Conservation (phyloP, 2,329 filamentous ascomycete species). For the Fusarium sp. region DNA sequence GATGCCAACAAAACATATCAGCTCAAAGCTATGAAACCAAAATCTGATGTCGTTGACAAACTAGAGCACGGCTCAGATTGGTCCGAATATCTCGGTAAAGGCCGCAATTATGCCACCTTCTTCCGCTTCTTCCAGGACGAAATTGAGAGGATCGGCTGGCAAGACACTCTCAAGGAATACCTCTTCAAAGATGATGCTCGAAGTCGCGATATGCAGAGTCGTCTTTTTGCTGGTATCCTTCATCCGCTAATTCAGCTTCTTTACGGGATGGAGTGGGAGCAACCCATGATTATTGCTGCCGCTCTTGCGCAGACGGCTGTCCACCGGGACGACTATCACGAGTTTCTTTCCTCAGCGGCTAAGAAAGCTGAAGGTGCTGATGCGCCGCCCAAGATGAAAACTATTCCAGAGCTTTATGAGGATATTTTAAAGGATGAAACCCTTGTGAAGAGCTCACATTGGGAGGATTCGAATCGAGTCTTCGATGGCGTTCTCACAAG, state of each 20-base stretch:
- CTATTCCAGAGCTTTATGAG: conserved; percentile 67
- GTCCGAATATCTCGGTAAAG: conserved; percentile 72
- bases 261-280: conserved; percentile 84
- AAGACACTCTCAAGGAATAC: conserved; percentile 71
- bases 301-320: conserved; percentile 81
- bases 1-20: conserved; percentile 75
- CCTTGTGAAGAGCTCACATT: conserved; percentile 61
- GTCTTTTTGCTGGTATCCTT: conserved; percentile 70
- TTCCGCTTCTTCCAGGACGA: conserved; percentile 80
- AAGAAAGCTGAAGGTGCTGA: conserved; percentile 26
- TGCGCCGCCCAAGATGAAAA: conserved; percentile 27
- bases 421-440: conserved; percentile 65
- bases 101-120: conserved; percentile 75
- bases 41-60: conserved; percentile 63
- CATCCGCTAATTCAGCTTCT: conserved; percentile 83
- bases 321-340: conserved; percentile 67
- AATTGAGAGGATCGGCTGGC: conserved; percentile 71
- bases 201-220: conserved; percentile 74
- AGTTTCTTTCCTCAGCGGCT: conserved; percentile 67
- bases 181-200: conserved; percentile 73
- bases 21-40: conserved; percentile 59
- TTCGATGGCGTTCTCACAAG: conserved; percentile 74
- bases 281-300: conserved; percentile 84
- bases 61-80: conserved; percentile 63
- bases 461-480: conserved; percentile 70